A percentile compares a stretch with the other conserved stretches of the same genome.
Conservation (phyloP, 1,139 yeast species). For the Wickerhamomyces sp. region DNA sequence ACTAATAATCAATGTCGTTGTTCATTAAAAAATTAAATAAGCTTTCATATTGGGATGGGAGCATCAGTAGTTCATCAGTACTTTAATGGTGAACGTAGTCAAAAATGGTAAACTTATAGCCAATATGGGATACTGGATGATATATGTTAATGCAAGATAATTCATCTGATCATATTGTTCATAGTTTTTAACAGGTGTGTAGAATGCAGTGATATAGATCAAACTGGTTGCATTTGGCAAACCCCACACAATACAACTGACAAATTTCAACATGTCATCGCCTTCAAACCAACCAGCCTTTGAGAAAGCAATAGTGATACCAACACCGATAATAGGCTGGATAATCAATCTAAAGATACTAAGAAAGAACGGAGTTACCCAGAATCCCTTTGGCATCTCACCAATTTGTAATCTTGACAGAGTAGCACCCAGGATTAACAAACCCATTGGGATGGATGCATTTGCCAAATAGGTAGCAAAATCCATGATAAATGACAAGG, state of each 20-base stretch:
- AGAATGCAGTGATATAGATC: slow-evolving; percentile 79
- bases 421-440: slow-evolving; percentile 78
- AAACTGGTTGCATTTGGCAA: slow-evolving; percentile 85
- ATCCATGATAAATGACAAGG: slow-evolving; percentile 76
- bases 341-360: slow-evolving; percentile 23
- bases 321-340: slow-evolving; percentile 53
- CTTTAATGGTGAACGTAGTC: slow-evolving; percentile 42
- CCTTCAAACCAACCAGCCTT: slow-evolving; percentile 32
- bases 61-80: slow-evolving; percentile 19
- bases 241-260: slow-evolving; percentile 68
- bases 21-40: too few relatives aligned
- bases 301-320: slow-evolving; percentile 41
- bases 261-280: slow-evolving; percentile 46
- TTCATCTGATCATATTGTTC: slow-evolving; percentile 72
- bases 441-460: slow-evolving; percentile 85
- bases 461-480: slow-evolving; percentile 72
- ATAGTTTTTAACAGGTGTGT: slow-evolving; percentile 52
- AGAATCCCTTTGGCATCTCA: slow-evolving; percentile 43
- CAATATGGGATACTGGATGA: slow-evolving; percentile 61
- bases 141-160: slow-evolving; percentile 67
- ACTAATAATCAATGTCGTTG: too few relatives aligned
- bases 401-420: slow-evolving; percentile 68
- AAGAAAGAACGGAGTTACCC: slow-evolving; percentile 51
- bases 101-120: slow-evolving; percentile 59
- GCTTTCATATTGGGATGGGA: too few relatives aligned